Evolutionary conservation across 768 basidiomycete species (phyloP), one percentile per base, ranked within the genome.

Genomic region (Agrocybe chaxingu): DNA sequence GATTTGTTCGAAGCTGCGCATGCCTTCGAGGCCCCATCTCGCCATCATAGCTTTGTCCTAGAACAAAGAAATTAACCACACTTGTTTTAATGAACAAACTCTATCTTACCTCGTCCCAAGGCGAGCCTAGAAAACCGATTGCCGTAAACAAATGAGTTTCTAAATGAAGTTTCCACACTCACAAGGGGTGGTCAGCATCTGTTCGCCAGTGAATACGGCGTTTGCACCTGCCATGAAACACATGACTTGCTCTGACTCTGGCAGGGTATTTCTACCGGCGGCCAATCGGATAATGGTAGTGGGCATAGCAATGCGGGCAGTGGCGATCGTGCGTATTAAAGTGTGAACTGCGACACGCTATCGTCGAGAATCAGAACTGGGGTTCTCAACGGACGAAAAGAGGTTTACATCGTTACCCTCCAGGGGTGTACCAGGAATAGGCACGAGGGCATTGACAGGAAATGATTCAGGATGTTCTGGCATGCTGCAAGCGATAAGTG

Each of bases 171-270:
- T 49, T 36, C 33, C 45, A 29, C 31, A 76, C 89, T 72, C 61
- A 88, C 94, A 97, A 41, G 95, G 93, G 10, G 96, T 98, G 9
- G 96, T 98, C 57, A 98, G 68, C 96, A 98, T 98, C 59, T 86
- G 79, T 64, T 98, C 96, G 38, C 95, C 96, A n/a, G 96, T 98
- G 67, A 98, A 98, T 53, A 98, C 87, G 16, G 96, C 96, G 63
- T 98, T 98, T 16, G 95, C 96, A 18, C 96, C 96, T 0, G 96
- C 94, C 89, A 98, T 89, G 72, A 98, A 98, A 63, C 92, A 94
- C 88, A 98, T 93, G 6, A 88, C 93, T 65, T 98, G 96, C 68
- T 98, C 90, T 7, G 89, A 77, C 72, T 98, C 96, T 51, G 76
- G 77, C 58, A 97, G 80, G 1, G 84, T 89, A 66, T 92, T 92